Evolutionary conservation across 805 yeast species (phyloP).

Genomic region (Lipomyces oligophaga): DNA sequence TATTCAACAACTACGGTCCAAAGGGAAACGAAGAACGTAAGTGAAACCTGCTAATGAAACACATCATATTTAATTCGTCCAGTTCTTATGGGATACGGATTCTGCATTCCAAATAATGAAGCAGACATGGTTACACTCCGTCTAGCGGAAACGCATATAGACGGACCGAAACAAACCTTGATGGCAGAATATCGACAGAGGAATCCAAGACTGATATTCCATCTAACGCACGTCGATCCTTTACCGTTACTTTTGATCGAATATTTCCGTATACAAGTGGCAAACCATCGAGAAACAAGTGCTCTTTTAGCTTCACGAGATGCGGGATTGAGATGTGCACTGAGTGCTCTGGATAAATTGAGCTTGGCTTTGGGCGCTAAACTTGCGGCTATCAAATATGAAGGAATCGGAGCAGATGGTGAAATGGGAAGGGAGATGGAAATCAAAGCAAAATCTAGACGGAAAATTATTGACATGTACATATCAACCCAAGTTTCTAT

Average conservation of each 20-base stretch:
- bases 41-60: background rate
- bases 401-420: constrained; percentile 1
- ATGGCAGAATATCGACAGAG: background rate
- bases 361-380: constrained; percentile 8
- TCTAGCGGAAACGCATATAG: constrained; percentile 33
- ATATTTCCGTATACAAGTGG: constrained; percentile 9
- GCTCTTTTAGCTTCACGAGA: background rate
- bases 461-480: constrained; percentile 2
- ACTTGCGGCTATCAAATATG: background rate
- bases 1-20: constrained; percentile 81
- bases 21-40: constrained; percentile 72
- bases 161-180: background rate
- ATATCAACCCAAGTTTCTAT: constrained; percentile 9
- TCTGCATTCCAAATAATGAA: constrained; percentile 54
- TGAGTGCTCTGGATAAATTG: constrained; percentile 10
- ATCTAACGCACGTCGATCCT: constrained; percentile 6
- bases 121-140: constrained; percentile 58
- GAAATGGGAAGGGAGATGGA: too few relatives aligned
- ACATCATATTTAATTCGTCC: background rate
- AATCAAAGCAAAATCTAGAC: background rate
- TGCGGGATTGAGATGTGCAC: constrained; percentile 9
- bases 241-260: constrained; percentile 8
- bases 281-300: constrained; percentile 6
- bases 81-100: constrained; percentile 76
- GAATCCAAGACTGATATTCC: background rate